Conservation (phyloP, 164 flowering plant genomes). For the Euptelea pleiosperma region DNA sequence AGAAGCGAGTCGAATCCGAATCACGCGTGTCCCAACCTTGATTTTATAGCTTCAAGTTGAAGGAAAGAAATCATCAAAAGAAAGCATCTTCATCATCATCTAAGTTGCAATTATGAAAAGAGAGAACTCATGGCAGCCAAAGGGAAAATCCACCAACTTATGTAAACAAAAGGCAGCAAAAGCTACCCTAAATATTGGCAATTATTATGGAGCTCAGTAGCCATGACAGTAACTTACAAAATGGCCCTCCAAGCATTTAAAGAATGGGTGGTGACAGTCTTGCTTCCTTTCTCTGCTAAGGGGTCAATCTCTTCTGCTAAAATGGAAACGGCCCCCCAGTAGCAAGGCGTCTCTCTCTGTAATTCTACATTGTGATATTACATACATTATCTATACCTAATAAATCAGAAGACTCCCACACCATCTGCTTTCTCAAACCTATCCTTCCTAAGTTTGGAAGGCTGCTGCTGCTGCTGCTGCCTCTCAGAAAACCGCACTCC, state of each 20-base stretch:
- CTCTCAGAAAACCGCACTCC: constrained; percentile 59
- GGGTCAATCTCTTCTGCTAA: constrained; percentile 38
- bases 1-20: background rate
- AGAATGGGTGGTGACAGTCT: constrained; percentile 37
- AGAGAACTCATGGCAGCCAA: background rate
- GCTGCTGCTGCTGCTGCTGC: background rate
- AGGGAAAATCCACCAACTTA: background rate
- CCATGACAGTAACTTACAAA: constrained; percentile 28
- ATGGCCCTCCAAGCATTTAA: constrained; percentile 41
- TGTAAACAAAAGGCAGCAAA: constrained; percentile 28
- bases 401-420: constrained; percentile 13
- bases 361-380: constrained; percentile 29
- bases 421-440: constrained; percentile 12
- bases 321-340: constrained; percentile 36
- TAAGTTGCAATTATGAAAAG: constrained; percentile 24
- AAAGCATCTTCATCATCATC: constrained; percentile 5
- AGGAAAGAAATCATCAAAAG: constrained; percentile 13
- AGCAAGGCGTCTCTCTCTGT: constrained; percentile 22
- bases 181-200: constrained; percentile 27
- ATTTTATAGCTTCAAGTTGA: constrained; percentile 13
- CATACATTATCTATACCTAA: constrained; percentile 26
- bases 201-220: constrained; percentile 36
- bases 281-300: constrained; percentile 25
- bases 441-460: constrained; percentile 35
- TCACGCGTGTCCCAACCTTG: background rate